These are phyloP conservation scores for Eudorina sp. DNA, from an alignment of 139 green algal species.

Conservation along the genomic window DNA sequence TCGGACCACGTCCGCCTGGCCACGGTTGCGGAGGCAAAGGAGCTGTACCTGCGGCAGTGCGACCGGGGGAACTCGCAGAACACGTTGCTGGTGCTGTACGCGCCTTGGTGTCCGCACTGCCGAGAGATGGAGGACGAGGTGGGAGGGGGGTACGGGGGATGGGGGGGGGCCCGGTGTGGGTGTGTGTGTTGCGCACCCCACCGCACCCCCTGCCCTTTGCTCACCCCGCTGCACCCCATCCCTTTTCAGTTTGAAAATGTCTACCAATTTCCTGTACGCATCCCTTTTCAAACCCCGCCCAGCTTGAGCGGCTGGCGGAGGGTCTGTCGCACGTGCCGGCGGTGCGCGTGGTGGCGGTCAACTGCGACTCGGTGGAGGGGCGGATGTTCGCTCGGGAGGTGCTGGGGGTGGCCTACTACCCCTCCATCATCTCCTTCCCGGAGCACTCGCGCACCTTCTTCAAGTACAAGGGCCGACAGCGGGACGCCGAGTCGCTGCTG, in stretches of 20 bases:
- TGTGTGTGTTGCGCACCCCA: not conserved
- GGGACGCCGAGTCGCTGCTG: constrained; percentile 51
- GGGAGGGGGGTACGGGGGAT: not conserved
- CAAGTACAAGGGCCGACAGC: constrained; percentile 55
- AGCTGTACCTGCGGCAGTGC: constrained; percentile 55
- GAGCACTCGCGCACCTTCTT: constrained; percentile 51
- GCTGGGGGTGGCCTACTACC: constrained; percentile 50
- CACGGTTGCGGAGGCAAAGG: not conserved
- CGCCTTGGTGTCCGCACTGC: constrained; percentile 64
- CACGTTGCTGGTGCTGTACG: constrained; percentile 67
- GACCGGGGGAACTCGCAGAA: constrained; percentile 57
- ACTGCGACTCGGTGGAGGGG: constrained; percentile 32
- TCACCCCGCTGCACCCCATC: too few species aligned
- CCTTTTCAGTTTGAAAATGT: too few species aligned
- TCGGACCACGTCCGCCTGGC: constrained; percentile 40
- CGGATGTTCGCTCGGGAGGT: constrained; percentile 57
- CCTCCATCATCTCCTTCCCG: constrained; percentile 57
- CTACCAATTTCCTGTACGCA: too few species aligned
- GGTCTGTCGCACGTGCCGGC: constrained; percentile 35
- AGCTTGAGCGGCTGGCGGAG: constrained; percentile 54
- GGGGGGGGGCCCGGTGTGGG: too few species aligned
- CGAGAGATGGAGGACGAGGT: constrained; percentile 58
- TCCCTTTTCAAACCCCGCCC: not conserved
- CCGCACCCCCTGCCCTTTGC: not conserved
- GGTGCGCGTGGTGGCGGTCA: constrained; percentile 44